Evolutionary conservation across 352 stramenopile genomes (phyloP), one percentile per base, ranked within the genome.

Genomic region (Globisporangium cylindrosporum): DNA sequence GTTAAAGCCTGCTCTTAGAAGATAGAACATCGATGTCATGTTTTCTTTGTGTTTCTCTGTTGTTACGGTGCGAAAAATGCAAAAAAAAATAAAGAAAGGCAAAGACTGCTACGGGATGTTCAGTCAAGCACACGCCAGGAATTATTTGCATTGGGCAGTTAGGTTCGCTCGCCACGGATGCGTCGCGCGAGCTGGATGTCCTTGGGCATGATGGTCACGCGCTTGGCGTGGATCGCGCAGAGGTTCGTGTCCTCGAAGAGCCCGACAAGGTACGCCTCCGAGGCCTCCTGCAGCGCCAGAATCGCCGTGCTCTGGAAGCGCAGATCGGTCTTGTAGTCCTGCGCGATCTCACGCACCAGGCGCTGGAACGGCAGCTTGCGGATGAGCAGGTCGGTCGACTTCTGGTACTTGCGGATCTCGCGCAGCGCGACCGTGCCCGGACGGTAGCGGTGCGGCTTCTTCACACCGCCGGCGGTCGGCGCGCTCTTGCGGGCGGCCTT

Each of bases 151-250:
- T 4, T 6, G 27, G 27, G 3, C 27, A 32, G 27, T 32, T 92
- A 94, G 64, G 82, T 90, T 66, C 88, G 85, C 75, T 98, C 92
- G 51, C 94, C 94, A 61, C 94, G 89, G 73, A 98, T 98, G 73
- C 93, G 89, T 51, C 91, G 91, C 25, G 93, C 94, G 8, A 98
- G 82, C 80, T 98, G 94, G 57, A 99, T 98, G 76, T 99, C 95
- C 83, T 98, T 98, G 48, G 95, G 95, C 94, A 99, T 98, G 79
- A 99, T 98, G 22, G 95, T 99, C 27, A 98, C 92, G 54, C 95
- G 90, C 77, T 98, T 98, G 69, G 94, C 95, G 80, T 98, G 95
- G 72, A 98, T 98, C 63, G 95, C 94, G 75, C 91, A 97, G 56
- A 98, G 75, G 84, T 98, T 98, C 56, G 93, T 98, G 79, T 98